Conservation (phyloP, 768 basidiomycete species). For the Mycena rosella region DNA sequence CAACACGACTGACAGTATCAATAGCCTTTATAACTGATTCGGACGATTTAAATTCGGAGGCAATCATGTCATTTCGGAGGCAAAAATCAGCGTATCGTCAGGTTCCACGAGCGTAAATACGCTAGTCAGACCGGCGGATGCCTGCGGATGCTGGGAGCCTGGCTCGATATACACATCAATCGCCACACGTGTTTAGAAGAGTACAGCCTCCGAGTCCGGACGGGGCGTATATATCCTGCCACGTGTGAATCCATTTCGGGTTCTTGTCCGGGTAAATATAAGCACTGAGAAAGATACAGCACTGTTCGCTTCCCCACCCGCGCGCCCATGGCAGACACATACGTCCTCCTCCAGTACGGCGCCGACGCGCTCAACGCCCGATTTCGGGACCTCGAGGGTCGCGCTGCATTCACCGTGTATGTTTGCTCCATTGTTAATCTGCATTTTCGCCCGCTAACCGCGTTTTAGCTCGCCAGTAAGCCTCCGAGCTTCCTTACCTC, state of each 20-base stretch:
- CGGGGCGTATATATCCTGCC: not conserved
- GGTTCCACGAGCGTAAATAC: too few species aligned
- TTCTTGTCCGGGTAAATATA: not conserved
- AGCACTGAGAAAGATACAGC: conserved; percentile 17
- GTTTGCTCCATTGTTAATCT: conserved; percentile 42
- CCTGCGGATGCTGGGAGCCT: too few species aligned
- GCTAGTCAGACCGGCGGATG: too few species aligned
- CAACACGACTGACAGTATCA: too few species aligned
- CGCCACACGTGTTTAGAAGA: conserved; percentile 8
- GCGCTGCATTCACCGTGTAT: conserved; percentile 77
- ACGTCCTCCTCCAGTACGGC: conserved; percentile 74
- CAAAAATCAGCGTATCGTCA: too few species aligned
- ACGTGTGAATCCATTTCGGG: too few species aligned
- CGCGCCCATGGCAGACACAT: conserved; percentile 50
- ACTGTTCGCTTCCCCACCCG: not conserved
- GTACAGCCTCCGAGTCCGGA: conserved; percentile 6
- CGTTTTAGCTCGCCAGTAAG: conserved; percentile 34
- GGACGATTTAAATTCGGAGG: too few species aligned
- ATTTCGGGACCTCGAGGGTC: conserved; percentile 74
- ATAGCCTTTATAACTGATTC: too few species aligned
- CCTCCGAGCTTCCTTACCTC: not conserved
- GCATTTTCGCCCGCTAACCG: not conserved
- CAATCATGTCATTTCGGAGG: too few species aligned
- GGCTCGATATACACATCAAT: too few species aligned
- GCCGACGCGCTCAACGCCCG: conserved; percentile 69